phyloP scores from a whole-genome alignment of 2,329 filamentous ascomycete genomes.

The Aureobasidium vineae region DNA sequence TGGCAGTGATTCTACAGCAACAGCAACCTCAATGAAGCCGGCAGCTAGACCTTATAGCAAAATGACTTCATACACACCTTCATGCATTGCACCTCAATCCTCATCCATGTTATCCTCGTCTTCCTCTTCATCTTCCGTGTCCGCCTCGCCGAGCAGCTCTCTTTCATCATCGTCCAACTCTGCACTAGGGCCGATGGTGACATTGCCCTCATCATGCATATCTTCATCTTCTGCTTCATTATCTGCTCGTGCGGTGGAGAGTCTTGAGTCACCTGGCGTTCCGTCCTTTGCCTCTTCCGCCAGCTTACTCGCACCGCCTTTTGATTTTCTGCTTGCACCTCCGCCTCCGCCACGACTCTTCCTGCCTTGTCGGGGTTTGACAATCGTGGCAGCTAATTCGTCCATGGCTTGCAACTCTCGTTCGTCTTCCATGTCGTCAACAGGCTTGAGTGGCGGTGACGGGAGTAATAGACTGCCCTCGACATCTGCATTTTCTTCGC shows the following conservation, averaged over 20 bases:
- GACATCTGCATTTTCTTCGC: not conserved
- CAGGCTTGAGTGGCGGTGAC: constrained; percentile 17
- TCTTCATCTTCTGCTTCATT: constrained; percentile 26
- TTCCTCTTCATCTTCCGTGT: constrained; percentile 40
- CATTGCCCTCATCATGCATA: constrained; percentile 32
- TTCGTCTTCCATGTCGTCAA: constrained; percentile 30
- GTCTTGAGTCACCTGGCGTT: constrained; percentile 18
- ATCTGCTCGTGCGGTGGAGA: not conserved
- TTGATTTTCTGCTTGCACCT: constrained; percentile 26
- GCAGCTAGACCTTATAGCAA: not conserved
- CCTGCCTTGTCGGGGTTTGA: constrained; percentile 19
- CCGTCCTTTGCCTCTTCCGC: constrained; percentile 7
- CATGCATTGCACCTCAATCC: constrained; percentile 28
- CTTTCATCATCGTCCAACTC: constrained; percentile 42
- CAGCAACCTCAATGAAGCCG: not conserved
- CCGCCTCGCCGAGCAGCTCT: constrained; percentile 41
- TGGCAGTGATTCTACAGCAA: not conserved
- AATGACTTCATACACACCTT: not conserved
- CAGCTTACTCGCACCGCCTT: not conserved
- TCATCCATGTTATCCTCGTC: constrained; percentile 38
- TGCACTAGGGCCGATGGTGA: constrained; percentile 31
- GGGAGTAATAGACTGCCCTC: constrained; percentile 3
- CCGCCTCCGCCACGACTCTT: constrained; percentile 10
- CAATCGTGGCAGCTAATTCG: constrained; percentile 5
- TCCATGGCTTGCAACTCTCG: constrained; percentile 25